These are phyloP conservation scores for Coniella vitis DNA, from an alignment of 2,329 filamentous ascomycete species.

Conservation along the genomic window DNA sequence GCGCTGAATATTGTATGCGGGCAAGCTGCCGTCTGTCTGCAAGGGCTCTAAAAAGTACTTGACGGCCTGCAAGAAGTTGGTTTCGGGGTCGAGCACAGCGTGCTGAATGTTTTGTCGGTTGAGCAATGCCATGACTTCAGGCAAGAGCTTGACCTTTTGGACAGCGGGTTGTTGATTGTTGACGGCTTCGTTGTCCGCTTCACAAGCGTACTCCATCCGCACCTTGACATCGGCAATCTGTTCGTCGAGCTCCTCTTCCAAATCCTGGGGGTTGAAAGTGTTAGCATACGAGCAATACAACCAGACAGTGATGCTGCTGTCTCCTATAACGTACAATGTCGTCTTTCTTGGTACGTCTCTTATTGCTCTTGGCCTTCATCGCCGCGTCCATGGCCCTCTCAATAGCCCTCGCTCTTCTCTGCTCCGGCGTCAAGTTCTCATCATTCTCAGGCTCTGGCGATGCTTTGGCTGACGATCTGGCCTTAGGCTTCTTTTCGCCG, in stretches of 20 bases:
- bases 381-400: conserved; percentile 84
- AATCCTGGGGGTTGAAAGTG: conserved; percentile 51
- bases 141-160: conserved; percentile 89
- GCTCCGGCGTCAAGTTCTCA: conserved; percentile 74
- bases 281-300: conserved; percentile 17
- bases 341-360: conserved; percentile 72
- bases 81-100: conserved; percentile 86
- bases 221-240: conserved; percentile 83
- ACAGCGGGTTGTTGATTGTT: conserved; percentile 73
- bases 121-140: conserved; percentile 79
- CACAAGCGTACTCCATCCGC: conserved; percentile 84
- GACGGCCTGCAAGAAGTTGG: conserved; percentile 88
- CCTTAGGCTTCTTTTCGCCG: conserved; percentile 42
- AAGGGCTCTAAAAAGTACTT: conserved; percentile 96
- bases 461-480: conserved; percentile 25
- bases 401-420: conserved; percentile 75
- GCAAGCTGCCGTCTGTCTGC: conserved; percentile 77
- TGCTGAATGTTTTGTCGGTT: conserved; percentile 84
- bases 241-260: conserved; percentile 84
- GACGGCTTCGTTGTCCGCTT: conserved; percentile 78
- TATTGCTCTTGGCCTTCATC: conserved; percentile 65
- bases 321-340: conserved; percentile 61
- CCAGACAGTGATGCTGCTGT: conserved; percentile 2
- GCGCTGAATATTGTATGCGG: conserved; percentile 95
- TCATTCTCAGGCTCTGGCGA: conserved; percentile 59